Evolutionary conservation across 495 filamentous ascomycete genomes (phyloP).

Genomic region (Penicillium chermesinum): DNA sequence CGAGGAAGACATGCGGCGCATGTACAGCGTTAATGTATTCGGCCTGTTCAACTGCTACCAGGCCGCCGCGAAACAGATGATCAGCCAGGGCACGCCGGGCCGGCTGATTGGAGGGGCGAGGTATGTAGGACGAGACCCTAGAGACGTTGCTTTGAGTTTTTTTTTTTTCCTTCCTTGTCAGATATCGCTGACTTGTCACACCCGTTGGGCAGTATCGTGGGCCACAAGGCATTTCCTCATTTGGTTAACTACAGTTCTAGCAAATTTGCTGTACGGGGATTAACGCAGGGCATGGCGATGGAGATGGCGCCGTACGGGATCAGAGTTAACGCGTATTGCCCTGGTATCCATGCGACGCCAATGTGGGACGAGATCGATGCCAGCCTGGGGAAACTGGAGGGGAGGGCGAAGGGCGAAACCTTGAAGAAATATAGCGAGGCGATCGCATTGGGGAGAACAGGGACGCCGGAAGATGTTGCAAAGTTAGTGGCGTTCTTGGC

Average conservation of each 20-base stretch:
- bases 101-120: background rate
- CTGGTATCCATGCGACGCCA: background rate
- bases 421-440: background rate
- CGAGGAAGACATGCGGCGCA: background rate
- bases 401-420: background rate
- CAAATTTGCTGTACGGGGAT: background rate
- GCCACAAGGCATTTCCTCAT: background rate
- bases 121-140: background rate
- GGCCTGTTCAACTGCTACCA: background rate
- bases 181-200: background rate
- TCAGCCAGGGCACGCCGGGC: background rate
- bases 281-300: background rate
- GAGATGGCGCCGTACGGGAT: background rate
- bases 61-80: background rate
- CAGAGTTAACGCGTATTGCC: background rate
- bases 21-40: background rate
- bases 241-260: background rate
- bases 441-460: background rate
- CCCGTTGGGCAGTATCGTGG: background rate
- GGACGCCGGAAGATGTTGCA: background rate
- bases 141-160: background rate
- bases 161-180: background rate
- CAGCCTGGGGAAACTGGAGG: background rate
- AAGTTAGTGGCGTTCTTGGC: background rate
- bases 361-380: background rate